A percentile compares a stretch with the other conserved stretches of the same genome.
These are phyloP conservation scores for Fusarium sp. DNA, from an alignment of 2,329 filamentous ascomycete genomes.

Conservation along the genomic window DNA sequence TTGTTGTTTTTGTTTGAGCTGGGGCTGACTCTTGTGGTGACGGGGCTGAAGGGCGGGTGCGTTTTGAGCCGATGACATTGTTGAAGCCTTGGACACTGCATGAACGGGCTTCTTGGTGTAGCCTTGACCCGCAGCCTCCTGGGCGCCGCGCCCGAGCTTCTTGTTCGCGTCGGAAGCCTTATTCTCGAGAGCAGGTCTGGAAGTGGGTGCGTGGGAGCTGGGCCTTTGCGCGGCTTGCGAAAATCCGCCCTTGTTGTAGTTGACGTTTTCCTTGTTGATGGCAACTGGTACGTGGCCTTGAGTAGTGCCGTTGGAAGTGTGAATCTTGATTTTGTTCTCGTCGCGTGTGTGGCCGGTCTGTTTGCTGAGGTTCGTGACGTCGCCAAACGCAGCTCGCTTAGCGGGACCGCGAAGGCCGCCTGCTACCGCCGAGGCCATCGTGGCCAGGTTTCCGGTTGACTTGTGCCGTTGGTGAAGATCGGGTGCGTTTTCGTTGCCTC, in stretches of 20 bases:
- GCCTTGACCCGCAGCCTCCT: constrained; percentile 18
- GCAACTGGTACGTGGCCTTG: constrained; percentile 41
- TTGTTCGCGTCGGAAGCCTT: constrained; percentile 42
- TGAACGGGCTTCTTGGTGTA: constrained; percentile 38
- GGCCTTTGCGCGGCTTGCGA: constrained; percentile 53
- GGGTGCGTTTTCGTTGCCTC: constrained; percentile 62
- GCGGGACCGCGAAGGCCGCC: constrained; percentile 58
- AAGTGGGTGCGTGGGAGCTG: constrained; percentile 34
- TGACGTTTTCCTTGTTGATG: constrained; percentile 60
- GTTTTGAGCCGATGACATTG: constrained; percentile 33
- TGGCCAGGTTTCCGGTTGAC: constrained; percentile 72
- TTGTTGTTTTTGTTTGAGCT: constrained; percentile 59
- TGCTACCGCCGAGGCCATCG: constrained; percentile 41
- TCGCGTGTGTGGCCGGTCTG: constrained; percentile 47
- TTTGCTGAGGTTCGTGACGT: constrained; percentile 79
- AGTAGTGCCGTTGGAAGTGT: constrained; percentile 40
- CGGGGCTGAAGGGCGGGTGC: constrained; percentile 53
- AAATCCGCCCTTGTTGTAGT: constrained; percentile 51
- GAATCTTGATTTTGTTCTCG: constrained; percentile 53
- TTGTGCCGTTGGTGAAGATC: constrained; percentile 84
- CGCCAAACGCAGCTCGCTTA: constrained; percentile 84
- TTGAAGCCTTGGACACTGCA: constrained; percentile 29
- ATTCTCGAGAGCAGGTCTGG: constrained; percentile 39
- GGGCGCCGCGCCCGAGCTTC: constrained; percentile 35
- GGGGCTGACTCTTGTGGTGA: constrained; percentile 67